phyloP scores from a whole-genome alignment of 805 yeast species.

The Ogataea trehalophila region DNA sequence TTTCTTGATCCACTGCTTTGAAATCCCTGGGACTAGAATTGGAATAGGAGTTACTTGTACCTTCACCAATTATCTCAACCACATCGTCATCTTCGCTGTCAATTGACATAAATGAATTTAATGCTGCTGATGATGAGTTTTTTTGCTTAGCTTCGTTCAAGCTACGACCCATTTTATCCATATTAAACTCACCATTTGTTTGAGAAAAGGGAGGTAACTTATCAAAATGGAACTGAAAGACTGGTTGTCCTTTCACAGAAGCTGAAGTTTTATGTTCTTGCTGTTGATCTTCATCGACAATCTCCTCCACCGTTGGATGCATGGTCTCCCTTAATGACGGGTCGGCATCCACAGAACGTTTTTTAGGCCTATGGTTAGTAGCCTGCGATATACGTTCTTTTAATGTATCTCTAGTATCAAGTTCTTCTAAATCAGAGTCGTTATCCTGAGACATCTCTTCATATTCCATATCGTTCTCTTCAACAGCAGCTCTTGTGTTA shows the following conservation, averaged over 20 bases:
- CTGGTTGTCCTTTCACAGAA: background rate
- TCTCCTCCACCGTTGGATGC: too few species aligned
- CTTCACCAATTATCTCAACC: background rate
- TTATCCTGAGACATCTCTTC: background rate
- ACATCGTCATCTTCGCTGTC: background rate
- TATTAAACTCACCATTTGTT: conserved; percentile 27
- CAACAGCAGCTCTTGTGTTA: background rate
- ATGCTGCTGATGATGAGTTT: background rate
- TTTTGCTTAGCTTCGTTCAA: conserved; percentile 8
- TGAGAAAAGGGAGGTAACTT: conserved; percentile 28
- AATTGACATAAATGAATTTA: too few species aligned
- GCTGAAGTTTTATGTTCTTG: background rate
- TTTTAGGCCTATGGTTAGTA: background rate
- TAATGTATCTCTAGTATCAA: background rate
- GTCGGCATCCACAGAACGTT: too few species aligned
- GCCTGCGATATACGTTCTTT: background rate
- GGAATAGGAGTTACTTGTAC: too few species aligned
- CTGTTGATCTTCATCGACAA: background rate
- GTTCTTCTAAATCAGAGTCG: conserved; percentile 1
- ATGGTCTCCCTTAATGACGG: too few species aligned
- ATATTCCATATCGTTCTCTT: background rate
- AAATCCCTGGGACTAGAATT: background rate
- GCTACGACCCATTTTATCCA: conserved; percentile 20
- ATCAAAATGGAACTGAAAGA: conserved; percentile 9
- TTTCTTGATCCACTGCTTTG: background rate